Evolutionary conservation across 2,329 filamentous ascomycete genomes (phyloP), one percentile per base, ranked within the genome.

Genomic region (Xylaria sp.): DNA sequence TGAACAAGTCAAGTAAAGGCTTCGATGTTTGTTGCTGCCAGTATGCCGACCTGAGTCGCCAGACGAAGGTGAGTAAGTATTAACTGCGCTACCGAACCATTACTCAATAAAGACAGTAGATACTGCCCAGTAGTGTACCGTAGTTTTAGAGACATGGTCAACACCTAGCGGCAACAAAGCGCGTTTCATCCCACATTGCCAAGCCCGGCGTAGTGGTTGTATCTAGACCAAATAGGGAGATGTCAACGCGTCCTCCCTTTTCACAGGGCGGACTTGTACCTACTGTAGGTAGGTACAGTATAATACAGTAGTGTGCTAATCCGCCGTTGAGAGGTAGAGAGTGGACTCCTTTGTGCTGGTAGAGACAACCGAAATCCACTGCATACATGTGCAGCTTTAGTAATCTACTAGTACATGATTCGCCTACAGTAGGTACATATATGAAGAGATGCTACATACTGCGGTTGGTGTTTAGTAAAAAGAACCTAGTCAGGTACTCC

Each of bases 181-280:
- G 43, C 18, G 63, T 66, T 69, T 66, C 62, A 69, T 66, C 43
- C 5, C 57, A 46, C 51, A 33, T 9, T 48, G 62, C 66, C 58
- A 69, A 69, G 67, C 20, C 48, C 10, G 13, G 13, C 7, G n/a
- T 20, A 20, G 36, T 23, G 51, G 51, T 62, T 28, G 23, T 28
- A 31, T 59, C 57, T 66, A 69, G 33, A 48, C 67, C n/a, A 31
- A 49, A 69, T 58, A 25, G 31, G 58, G 58, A 66, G 15, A 62
- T 69, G 62, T 25, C 56, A 57, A 66, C 67, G 67, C 67, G 67
- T 66, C 66, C 62, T 52, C 39, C 9, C 39, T 39, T 55, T 52
- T 46, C 59, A n/a, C n/a, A n/a, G n/a, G n/a, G n/a, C n/a, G n/a
- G n/a, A n/a, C n/a, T n/a, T n/a, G n/a, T n/a, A n/a, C n/a, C n/a